phyloP scores from a whole-genome alignment of 2,329 filamentous ascomycete species.

The Hymenoscyphus linearis region DNA sequence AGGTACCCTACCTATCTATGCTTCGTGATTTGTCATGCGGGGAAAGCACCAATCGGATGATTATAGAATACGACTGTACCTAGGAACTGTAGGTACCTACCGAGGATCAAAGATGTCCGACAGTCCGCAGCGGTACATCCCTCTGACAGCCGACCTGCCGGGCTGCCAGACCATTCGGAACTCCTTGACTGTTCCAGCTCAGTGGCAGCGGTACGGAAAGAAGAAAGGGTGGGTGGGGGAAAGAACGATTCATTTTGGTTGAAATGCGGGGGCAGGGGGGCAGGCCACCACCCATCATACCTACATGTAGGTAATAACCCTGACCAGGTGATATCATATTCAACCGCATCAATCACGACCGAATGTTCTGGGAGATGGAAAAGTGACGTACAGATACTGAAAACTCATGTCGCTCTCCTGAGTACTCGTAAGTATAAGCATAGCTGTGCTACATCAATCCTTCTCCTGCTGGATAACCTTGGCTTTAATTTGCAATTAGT shows the following conservation, averaged over 20 bases:
- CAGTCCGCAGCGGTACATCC: not conserved
- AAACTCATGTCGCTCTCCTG: not conserved
- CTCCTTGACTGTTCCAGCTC: not conserved
- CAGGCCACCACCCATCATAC: not conserved
- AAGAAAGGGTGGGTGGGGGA: not conserved
- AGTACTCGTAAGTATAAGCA: not conserved
- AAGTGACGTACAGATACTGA: constrained; percentile 7
- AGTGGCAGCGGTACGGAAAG: not conserved
- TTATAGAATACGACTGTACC: not conserved
- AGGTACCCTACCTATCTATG: too few relatives aligned
- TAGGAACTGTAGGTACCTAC: too few relatives aligned
- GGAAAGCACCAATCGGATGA: not conserved
- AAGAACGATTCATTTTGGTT: not conserved
- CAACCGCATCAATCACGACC: not conserved
- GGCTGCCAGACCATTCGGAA: constrained; percentile 3
- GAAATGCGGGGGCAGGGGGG: not conserved
- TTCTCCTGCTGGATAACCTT: not conserved
- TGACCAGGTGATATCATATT: not conserved
- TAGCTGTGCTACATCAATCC: not conserved
- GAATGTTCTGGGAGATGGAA: not conserved
- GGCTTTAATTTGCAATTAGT: not conserved
- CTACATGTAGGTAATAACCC: too few relatives aligned
- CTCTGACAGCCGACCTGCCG: not conserved
- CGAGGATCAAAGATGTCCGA: not conserved
- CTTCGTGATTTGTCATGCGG: not conserved